Percentiles rank a stretch among this genome's conserved stretches.
phyloP scores from a whole-genome alignment of 2,329 filamentous ascomycete genomes.

The Thyridium curvatum region DNA sequence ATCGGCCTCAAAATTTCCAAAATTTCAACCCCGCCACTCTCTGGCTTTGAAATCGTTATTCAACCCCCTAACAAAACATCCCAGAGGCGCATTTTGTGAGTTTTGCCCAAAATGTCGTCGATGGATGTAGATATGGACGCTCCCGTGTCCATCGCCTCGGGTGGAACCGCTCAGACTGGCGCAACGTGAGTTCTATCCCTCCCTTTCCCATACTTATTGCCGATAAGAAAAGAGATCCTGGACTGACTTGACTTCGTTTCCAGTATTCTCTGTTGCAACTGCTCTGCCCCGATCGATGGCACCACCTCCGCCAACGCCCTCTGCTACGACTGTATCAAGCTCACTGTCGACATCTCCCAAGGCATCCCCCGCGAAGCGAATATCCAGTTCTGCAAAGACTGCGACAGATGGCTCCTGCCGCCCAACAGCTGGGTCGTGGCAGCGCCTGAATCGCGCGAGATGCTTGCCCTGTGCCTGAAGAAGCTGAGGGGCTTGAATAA shows the following conservation, averaged over 20 bases:
- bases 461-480: constrained; percentile 84
- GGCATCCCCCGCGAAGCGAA: constrained; percentile 88
- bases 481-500: constrained; percentile 82
- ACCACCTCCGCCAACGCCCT: constrained; percentile 79
- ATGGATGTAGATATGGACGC: constrained; percentile 20
- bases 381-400: constrained; percentile 88
- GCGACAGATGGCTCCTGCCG: constrained; percentile 87
- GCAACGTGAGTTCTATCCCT: constrained; percentile 21
- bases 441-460: constrained; percentile 79
- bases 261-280: constrained; percentile 97
- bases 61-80: no score
- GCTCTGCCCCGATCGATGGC: constrained; percentile 91
- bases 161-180: constrained; percentile 16
- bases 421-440: constrained; percentile 84
- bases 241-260: constrained; percentile 7
- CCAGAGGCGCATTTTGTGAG: no score
- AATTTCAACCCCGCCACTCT: no score
- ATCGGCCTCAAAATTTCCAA: no score
- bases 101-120: background rate
- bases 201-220: background rate
- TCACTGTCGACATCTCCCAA: constrained; percentile 86
- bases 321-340: constrained; percentile 93
- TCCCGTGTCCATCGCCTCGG: constrained; percentile 19
- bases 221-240: background rate
- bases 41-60: no score